These are phyloP conservation scores for Phytophthora palmivora DNA, from an alignment of 352 stramenopile species.

Conservation along the genomic window DNA sequence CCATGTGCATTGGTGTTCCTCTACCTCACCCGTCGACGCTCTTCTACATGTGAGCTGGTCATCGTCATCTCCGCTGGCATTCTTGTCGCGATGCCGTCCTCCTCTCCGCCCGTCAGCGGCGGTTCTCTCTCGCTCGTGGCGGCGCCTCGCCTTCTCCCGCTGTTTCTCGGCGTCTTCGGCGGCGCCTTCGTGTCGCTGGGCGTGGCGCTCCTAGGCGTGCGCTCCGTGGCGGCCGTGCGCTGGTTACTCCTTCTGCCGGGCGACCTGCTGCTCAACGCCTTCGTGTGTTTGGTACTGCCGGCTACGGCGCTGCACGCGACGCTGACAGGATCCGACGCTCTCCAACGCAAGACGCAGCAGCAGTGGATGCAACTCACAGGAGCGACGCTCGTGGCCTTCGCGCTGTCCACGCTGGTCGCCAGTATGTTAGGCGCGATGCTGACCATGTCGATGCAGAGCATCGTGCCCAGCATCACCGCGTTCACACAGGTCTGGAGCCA, in stretches of 20 bases:
- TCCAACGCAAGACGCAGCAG: slow-evolving; percentile 10
- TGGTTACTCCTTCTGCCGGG: slow-evolving; percentile 43
- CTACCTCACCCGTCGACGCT: slow-evolving; percentile 17
- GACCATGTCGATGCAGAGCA: slow-evolving; percentile 41
- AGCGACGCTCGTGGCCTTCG: slow-evolving; percentile 39
- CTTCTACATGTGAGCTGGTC: slow-evolving; percentile 35
- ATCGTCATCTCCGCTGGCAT: slow-evolving; percentile 18
- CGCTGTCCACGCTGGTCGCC: slow-evolving; percentile 46
- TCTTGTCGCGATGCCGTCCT: slow-evolving; percentile 25
- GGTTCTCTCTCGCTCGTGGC: slow-evolving; percentile 15
- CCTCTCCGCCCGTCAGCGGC: slow-evolving; percentile 8
- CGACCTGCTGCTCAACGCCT: slow-evolving; percentile 21
- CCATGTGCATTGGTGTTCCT: slow-evolving; percentile 12
- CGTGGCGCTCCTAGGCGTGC: slow-evolving; percentile 45
- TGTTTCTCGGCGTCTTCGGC: slow-evolving; percentile 30
- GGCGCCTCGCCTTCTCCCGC: slow-evolving; percentile 26
- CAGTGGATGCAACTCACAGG: slow-evolving; percentile 23
- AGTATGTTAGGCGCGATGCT: slow-evolving; percentile 59
- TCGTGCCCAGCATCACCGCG: slow-evolving; percentile 34
- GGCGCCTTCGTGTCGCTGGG: slow-evolving; percentile 39
- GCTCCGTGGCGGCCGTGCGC: slow-evolving; percentile 35
- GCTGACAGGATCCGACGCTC: slow-evolving; percentile 6
- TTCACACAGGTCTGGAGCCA: slow-evolving; percentile 33
- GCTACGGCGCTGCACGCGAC: slow-evolving; percentile 21
- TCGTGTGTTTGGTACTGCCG: slow-evolving; percentile 25